Base-by-base conservation (phyloP, 2,329 filamentous ascomycete genomes). In the Penicillium decumbens region DNA sequence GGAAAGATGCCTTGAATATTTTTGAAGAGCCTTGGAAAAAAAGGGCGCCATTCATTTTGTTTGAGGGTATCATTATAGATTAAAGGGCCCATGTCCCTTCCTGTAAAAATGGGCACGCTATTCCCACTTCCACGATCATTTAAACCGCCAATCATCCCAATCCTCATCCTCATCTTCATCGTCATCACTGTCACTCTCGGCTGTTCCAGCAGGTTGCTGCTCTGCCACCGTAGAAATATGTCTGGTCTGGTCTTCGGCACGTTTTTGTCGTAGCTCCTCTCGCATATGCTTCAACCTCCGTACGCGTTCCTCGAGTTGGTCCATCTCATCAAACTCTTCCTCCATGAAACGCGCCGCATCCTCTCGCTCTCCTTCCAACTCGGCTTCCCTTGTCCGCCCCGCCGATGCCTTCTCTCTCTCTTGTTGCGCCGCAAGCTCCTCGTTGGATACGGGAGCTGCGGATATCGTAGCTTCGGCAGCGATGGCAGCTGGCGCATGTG, bases 271-370 rank as follows among this genome's bases (percentile, higher is more conserved):
- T 53, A 91, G 65, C 47, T 82, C 81, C 63, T 91, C 88, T 41
- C 87, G 76, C 66, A 82, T 83, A 63, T 88, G 82, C 65, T 87
- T 85, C 46, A 92, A 69, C 53, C 76, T 78, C 51, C 77, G 76
- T 10, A 92, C 85, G 6, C 87, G 80, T 44, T 81, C 80, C 67
- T 92, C 88, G 40, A 92, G 77, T 63, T 84, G 81, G 64, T 87
- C 84, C 88, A 92, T 92, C 65, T 90, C 84, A 50, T 89, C 87
- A 57, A 92, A 87, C 67, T 92, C 88, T 35, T 84, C 81, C 68
- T 89, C 85, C 49, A 91, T 71, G 27, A 85, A 82, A 20, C 85
- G 78, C 37, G 80, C 80, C 1, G 88, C 88, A 60, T 93, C 88
- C 65, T 93, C 88, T 48, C 80, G 80, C 65, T 90, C 87, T 33